Conservation (phyloP, 2,329 filamentous ascomycete species). For the Grosmannia clavigera region DNA sequence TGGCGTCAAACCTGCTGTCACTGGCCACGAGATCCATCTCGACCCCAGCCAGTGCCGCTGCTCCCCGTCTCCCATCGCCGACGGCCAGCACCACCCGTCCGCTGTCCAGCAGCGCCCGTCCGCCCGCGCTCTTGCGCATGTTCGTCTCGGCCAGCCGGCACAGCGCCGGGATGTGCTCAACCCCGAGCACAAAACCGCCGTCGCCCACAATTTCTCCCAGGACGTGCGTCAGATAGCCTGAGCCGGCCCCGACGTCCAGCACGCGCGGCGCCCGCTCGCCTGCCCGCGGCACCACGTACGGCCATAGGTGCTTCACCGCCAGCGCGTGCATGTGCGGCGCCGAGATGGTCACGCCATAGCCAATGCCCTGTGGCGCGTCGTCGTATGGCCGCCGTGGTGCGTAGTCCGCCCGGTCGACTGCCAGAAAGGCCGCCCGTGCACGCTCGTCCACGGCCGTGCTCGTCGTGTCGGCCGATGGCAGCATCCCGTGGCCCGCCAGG, state of each 20-base stretch:
- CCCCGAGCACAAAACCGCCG: constrained; percentile 46
- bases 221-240: constrained; percentile 78
- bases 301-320: constrained; percentile 37
- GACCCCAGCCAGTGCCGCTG: constrained; percentile 23
- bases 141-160: constrained; percentile 51
- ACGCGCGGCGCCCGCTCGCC: constrained; percentile 31
- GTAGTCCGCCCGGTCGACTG: constrained; percentile 86
- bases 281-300: constrained; percentile 25
- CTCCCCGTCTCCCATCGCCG: constrained; percentile 54
- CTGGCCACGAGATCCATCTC: constrained; percentile 12
- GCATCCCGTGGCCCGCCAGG: constrained; percentile 57
- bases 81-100: constrained; percentile 60
- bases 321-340: constrained; percentile 50
- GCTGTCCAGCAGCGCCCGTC: constrained; percentile 44
- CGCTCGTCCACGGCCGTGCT: constrained; percentile 35
- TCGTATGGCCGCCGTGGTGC: constrained; percentile 57
- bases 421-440: constrained; percentile 69
- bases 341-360: constrained; percentile 42
- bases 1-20: constrained; percentile 59
- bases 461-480: constrained; percentile 23
- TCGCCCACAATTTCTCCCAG: constrained; percentile 61
- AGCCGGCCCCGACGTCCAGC: constrained; percentile 64
- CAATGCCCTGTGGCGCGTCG: constrained; percentile 43
- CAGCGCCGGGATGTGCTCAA: constrained; percentile 61
- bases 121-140: constrained; percentile 49